Percentiles rank a stretch among this genome's conserved stretches.
Conservation (phyloP, 2,329 filamentous ascomycete genomes). For the Trichothecium roseum region DNA sequence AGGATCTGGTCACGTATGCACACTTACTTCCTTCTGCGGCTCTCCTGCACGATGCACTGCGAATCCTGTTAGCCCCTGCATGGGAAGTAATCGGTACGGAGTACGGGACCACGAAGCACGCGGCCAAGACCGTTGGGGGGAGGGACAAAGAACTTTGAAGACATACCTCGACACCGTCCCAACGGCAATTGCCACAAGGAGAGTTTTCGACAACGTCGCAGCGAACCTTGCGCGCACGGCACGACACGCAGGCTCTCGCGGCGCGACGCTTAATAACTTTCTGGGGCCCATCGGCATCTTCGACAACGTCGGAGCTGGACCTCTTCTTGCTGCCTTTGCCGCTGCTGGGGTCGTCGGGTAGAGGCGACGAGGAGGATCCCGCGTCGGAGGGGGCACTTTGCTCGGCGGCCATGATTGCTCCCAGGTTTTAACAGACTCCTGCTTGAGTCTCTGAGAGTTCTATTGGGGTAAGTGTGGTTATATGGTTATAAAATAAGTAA, state of each 20-base stretch:
- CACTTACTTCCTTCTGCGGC: constrained; percentile 75
- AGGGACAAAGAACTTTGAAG: no score
- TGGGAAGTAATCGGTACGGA: no score
- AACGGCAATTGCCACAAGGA: constrained; percentile 78
- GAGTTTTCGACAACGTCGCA: constrained; percentile 88
- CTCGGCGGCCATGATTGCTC: no score
- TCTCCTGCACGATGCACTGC: constrained; percentile 63
- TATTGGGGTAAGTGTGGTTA: no score
- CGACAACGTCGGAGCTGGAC: constrained; percentile 16
- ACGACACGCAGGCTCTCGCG: constrained; percentile 85
- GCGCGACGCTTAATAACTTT: constrained; percentile 67
- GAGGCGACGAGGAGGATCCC: no score
- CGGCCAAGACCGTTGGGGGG: no score
- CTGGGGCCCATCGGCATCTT: constrained; percentile 17
- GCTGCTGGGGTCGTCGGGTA: background rate
- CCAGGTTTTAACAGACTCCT: no score
- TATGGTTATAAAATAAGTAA: no score
- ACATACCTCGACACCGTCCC: constrained; percentile 59
- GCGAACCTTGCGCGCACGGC: constrained; percentile 79
- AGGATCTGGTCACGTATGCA: background rate
- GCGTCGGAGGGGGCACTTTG: no score
- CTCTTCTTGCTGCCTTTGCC: constrained; percentile 18
- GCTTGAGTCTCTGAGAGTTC: no score
- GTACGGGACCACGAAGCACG: constrained; percentile 1
- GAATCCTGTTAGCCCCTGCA: constrained; percentile 2